phyloP scores from a whole-genome alignment of 2,329 filamentous ascomycete species.

The Verticillium klebahnii region DNA sequence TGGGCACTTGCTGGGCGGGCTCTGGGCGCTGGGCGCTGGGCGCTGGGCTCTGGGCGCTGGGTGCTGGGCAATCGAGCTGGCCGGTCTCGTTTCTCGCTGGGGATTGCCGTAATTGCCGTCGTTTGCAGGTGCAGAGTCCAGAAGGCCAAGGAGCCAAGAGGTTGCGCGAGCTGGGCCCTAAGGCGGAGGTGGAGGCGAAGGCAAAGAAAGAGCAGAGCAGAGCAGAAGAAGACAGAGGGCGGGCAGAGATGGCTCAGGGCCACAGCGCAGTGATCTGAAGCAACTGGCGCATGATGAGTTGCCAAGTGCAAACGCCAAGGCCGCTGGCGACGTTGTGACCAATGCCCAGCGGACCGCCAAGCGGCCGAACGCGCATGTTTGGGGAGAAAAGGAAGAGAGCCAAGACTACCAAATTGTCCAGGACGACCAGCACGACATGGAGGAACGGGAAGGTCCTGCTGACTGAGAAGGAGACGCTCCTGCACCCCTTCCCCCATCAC shows the following conservation, averaged over 20 bases:
- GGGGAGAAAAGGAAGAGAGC: not conserved
- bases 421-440: not conserved
- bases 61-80: not conserved
- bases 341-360: not conserved
- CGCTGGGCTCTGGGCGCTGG: not conserved
- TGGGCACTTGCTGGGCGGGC: not conserved
- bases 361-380: not conserved
- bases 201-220: not conserved
- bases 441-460: not conserved
- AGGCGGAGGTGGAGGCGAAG: not conserved
- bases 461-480: not conserved
- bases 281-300: slow-evolving; percentile 1
- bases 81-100: not conserved
- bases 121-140: not conserved
- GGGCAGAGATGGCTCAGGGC: not conserved
- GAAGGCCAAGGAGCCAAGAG: not conserved
- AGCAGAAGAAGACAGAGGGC: too few relatives aligned
- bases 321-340: not conserved
- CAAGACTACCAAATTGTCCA: not conserved
- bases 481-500: not conserved
- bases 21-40: not conserved
- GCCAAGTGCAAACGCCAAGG: slow-evolving; percentile 2
- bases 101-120: not conserved
- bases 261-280: not conserved
- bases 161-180: not conserved